A percentile compares a stretch with the other conserved stretches of the same genome.
Conservation (phyloP, 768 basidiomycete genomes). For the Phaeolepiota aurea region DNA sequence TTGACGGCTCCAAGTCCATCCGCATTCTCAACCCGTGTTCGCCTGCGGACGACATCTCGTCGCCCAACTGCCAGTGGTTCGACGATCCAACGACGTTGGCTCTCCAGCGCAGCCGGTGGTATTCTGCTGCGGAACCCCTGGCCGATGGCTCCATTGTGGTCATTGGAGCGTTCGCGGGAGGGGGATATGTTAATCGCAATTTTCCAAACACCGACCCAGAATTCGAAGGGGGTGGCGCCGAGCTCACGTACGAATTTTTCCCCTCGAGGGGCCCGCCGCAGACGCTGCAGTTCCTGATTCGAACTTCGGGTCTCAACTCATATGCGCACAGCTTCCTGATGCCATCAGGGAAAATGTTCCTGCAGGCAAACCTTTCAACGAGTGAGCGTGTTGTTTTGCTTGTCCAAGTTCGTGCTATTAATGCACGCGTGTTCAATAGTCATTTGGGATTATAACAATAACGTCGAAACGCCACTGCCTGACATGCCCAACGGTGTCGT, state of each 20-base stretch:
- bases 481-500: conserved; percentile 66
- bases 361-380: conserved; percentile 77
- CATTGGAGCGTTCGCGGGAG: conserved; percentile 74
- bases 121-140: conserved; percentile 66
- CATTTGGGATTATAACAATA: conserved; percentile 45
- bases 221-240: conserved; percentile 55
- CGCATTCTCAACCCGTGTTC: conserved; percentile 77
- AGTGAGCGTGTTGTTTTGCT: conserved; percentile 34
- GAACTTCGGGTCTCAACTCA: conserved; percentile 70
- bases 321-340: conserved; percentile 72
- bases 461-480: conserved; percentile 56
- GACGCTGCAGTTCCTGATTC: conserved; percentile 58
- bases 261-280: conserved; percentile 45
- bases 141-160: conserved; percentile 73
- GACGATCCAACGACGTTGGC: conserved; percentile 54
- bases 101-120: conserved; percentile 71
- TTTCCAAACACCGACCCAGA: conserved; percentile 59
- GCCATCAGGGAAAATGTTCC: conserved; percentile 69
- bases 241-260: conserved; percentile 80
- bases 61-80: conserved; percentile 59
- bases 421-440: conserved; percentile 18
- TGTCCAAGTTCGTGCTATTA: conserved; percentile 4
- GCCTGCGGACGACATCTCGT: conserved; percentile 34
- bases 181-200: conserved; percentile 76
- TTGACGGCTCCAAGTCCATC: conserved; percentile 72